These are phyloP conservation scores for Boechera retrofracta DNA, from an alignment of 345 rosid genomes.

Conservation along the genomic window DNA sequence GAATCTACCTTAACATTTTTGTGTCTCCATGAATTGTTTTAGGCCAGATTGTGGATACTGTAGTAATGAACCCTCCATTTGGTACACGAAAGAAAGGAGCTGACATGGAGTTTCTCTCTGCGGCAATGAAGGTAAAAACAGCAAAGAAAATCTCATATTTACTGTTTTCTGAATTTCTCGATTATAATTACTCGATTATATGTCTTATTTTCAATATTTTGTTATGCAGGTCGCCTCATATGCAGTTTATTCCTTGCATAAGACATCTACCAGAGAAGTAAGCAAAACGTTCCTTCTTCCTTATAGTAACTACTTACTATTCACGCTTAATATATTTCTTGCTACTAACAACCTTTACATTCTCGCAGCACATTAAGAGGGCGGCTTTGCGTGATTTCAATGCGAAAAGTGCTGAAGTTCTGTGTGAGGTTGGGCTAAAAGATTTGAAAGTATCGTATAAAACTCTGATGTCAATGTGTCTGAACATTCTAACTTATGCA, in stretches of 20 bases:
- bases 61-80: slow-evolving; percentile 97
- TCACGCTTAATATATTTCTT: not conserved
- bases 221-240: slow-evolving; percentile 66
- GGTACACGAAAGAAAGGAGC: slow-evolving; percentile 91
- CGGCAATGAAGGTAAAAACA: slow-evolving; percentile 68
- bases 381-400: slow-evolving; percentile 75
- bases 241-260: slow-evolving; percentile 97
- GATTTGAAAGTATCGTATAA: not conserved
- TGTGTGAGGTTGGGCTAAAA: slow-evolving; percentile 69
- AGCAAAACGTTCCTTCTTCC: slow-evolving; percentile 30
- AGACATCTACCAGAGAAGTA: slow-evolving; percentile 97
- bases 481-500: slow-evolving; percentile 2
- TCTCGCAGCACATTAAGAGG: slow-evolving; percentile 70
- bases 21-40: slow-evolving; percentile 5
- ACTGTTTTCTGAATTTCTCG: slow-evolving; percentile 2
- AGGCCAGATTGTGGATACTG: slow-evolving; percentile 79
- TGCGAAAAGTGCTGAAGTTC: slow-evolving; percentile 86
- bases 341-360: slow-evolving; percentile 7
- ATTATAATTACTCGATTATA: no score
- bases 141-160: not conserved
- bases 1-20: not conserved
- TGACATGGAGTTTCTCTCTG: slow-evolving; percentile 81
- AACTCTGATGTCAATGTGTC: slow-evolving; percentile 21
- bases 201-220: not conserved
- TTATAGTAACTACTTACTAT: not conserved